Evolutionary conservation across 495 filamentous ascomycete species (phyloP).

Genomic region (Daldinia concentrica): DNA sequence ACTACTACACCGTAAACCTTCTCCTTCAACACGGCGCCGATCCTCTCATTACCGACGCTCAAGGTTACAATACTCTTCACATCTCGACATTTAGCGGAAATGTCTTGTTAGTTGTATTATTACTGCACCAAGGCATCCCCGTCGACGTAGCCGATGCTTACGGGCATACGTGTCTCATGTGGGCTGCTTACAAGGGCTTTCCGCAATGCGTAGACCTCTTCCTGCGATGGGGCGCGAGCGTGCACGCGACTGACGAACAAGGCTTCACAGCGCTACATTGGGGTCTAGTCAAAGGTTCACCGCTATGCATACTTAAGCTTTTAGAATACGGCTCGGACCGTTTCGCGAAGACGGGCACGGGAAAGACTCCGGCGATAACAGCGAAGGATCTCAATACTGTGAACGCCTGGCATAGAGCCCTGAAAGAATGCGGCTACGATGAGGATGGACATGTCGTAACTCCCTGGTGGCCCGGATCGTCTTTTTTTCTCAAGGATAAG

Average conservation of each 20-base stretch:
- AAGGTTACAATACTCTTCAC: constrained; percentile 97
- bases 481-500: constrained; percentile 73
- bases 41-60: constrained; percentile 84
- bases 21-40: constrained; percentile 89
- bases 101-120: constrained; percentile 85
- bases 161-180: constrained; percentile 95
- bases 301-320: constrained; percentile 86
- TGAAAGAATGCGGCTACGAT: constrained; percentile 86
- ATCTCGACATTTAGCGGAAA: constrained; percentile 97
- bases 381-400: constrained; percentile 90
- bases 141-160: constrained; percentile 89
- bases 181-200: constrained; percentile 97
- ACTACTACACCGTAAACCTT: constrained; percentile 81
- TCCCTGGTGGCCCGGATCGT: constrained; percentile 65
- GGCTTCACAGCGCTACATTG: constrained; percentile 95
- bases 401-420: constrained; percentile 81
- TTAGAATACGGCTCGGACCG: constrained; percentile 94
- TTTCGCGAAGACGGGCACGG: constrained; percentile 83
- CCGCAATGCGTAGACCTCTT: constrained; percentile 91
- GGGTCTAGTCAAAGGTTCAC: constrained; percentile 91
- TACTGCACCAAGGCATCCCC: constrained; percentile 90
- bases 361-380: constrained; percentile 84
- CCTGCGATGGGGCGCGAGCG: constrained; percentile 92
- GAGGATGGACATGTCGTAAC: constrained; percentile 74
- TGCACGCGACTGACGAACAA: constrained; percentile 87